Percentiles rank a stretch among this genome's conserved stretches.
phyloP scores from a whole-genome alignment of 306 rosid genomes.

The Castanea crenata region DNA sequence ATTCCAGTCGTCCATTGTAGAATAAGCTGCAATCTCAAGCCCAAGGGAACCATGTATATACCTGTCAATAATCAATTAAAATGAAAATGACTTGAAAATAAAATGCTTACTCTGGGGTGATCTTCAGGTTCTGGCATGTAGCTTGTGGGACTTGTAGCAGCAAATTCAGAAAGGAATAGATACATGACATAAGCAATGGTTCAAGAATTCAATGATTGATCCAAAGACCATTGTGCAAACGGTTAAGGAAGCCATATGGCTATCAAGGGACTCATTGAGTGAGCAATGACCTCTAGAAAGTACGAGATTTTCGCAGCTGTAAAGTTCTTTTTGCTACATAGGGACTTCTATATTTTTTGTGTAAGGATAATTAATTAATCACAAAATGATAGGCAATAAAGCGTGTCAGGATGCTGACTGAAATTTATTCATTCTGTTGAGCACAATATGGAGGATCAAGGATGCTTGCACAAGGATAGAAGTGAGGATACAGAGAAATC shows the following conservation, averaged over 20 bases:
- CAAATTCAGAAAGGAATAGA: conserved; percentile 16
- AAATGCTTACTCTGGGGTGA: conserved; percentile 46
- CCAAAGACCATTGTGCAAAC: not conserved
- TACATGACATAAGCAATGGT: not conserved
- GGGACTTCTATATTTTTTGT: not conserved
- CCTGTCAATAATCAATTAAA: conserved; percentile 84
- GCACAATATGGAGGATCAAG: not conserved
- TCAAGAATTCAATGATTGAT: conserved; percentile 7
- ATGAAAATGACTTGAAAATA: conserved; percentile 69
- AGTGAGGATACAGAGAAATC: not conserved
- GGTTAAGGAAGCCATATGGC: not conserved
- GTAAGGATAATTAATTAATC: not conserved
- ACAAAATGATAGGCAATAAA: not conserved
- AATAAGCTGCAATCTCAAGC: conserved; percentile 99
- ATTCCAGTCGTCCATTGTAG: conserved; percentile 97
- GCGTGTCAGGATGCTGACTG: not conserved
- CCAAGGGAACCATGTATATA: conserved; percentile 79
- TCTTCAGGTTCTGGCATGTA: conserved; percentile 41
- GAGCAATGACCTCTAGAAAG: not conserved
- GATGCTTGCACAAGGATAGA: not conserved
- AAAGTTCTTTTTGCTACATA: not conserved
- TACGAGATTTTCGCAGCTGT: not conserved
- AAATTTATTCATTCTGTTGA: not conserved
- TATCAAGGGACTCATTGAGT: not conserved
- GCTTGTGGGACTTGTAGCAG: conserved; percentile 20